Conservation (phyloP, 306 rosid genomes). For the Quercus dentata region DNA sequence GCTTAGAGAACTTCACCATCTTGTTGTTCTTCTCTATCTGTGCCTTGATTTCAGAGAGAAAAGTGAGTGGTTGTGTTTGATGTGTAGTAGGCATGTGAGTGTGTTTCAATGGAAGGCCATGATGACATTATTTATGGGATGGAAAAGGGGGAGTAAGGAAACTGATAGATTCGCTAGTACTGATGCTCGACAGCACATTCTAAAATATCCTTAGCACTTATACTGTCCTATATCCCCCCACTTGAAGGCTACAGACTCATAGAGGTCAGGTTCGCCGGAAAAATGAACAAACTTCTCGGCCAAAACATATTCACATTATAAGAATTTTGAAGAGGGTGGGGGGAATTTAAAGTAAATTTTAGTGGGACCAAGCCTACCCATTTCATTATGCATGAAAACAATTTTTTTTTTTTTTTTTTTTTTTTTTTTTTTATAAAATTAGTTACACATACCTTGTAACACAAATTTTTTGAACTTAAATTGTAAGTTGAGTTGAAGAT, state of each 20-base stretch:
- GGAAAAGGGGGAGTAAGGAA: constrained; percentile 23
- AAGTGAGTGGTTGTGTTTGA: neutral
- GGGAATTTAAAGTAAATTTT: constrained; percentile 47
- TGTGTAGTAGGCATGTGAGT: constrained; percentile 40
- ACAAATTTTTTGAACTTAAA: no score
- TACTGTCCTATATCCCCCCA: constrained; percentile 72
- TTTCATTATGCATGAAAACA: constrained; percentile 13
- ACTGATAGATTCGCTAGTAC: constrained; percentile 56
- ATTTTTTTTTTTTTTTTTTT: neutral
- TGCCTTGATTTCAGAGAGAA: constrained; percentile 15
- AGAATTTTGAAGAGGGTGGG: constrained; percentile 50
- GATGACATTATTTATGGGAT: constrained; percentile 60
- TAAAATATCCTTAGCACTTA: constrained; percentile 66
- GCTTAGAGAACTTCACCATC: constrained; percentile 96
- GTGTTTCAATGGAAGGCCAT: constrained; percentile 45
- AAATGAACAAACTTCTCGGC: constrained; percentile 41
- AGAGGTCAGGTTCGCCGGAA: constrained; percentile 51
- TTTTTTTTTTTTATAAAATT: neutral
- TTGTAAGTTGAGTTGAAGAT: no score
- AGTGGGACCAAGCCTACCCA: constrained; percentile 23
- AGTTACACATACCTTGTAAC: no score
- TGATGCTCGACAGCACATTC: constrained; percentile 94
- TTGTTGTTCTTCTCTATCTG: constrained; percentile 6
- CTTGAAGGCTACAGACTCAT: constrained; percentile 31
- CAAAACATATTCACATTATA: constrained; percentile 38